Percentiles rank a stretch among this genome's conserved stretches.
Conservation (phyloP, 306 rosid genomes). For the Gynostemma pentaphyllum region DNA sequence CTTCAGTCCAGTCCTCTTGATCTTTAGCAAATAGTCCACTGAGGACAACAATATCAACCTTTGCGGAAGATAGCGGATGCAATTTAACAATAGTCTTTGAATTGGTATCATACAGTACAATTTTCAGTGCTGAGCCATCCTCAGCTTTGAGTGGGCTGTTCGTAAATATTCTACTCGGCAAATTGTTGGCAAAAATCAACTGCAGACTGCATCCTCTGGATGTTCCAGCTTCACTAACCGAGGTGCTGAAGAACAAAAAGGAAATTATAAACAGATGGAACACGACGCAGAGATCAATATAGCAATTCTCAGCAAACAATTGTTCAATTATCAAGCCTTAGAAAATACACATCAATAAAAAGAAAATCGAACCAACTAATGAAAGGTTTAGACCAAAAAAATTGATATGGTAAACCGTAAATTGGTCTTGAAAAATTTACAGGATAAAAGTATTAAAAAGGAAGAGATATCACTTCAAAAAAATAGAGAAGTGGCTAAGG, state of each 20-base stretch:
- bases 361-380: background rate
- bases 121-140: background rate
- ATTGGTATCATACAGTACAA: constrained; percentile 2
- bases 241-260: constrained; percentile 6
- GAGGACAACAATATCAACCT: constrained; percentile 8
- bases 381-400: background rate
- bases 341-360: background rate
- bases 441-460: background rate
- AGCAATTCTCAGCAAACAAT: no score
- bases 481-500: background rate
- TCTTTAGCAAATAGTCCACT: constrained; percentile 3
- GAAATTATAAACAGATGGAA: background rate
- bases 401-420: background rate
- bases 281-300: background rate
- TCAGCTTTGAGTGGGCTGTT: background rate
- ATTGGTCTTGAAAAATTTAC: background rate
- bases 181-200: constrained; percentile 3
- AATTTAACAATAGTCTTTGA: constrained; percentile 5
- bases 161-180: constrained; percentile 10
- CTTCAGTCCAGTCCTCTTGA: constrained; percentile 10
- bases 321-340: background rate
- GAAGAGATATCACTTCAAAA: background rate
- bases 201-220: background rate
- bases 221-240: constrained; percentile 1
- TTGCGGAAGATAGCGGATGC: constrained; percentile 9